phyloP scores from a whole-genome alignment of 768 basidiomycete genomes.

The Mycena olivaceomarginata region DNA sequence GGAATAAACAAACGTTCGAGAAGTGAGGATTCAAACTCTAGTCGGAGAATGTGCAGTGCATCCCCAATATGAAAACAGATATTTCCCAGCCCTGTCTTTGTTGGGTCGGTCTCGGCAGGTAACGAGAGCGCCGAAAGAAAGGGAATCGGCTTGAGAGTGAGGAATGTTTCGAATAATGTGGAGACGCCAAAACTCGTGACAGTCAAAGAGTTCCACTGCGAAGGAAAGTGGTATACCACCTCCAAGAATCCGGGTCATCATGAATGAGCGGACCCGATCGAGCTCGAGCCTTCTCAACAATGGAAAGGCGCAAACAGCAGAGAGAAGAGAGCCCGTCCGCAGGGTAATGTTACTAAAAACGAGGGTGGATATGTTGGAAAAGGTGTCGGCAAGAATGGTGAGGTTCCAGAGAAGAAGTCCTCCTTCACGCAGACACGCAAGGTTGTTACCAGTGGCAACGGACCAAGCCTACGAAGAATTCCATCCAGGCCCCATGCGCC shows the following conservation, averaged over 20 bases:
- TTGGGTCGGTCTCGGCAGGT: neutral
- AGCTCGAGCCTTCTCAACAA: constrained; percentile 13
- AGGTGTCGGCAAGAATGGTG: neutral
- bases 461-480: neutral
- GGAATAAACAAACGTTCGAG: neutral
- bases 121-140: constrained; percentile 22
- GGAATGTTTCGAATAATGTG: neutral
- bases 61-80: constrained; percentile 14
- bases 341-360: neutral
- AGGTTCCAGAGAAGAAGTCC: neutral
- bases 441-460: constrained; percentile 2
- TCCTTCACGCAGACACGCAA: constrained; percentile 12
- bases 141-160: constrained; percentile 12
- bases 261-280: constrained; percentile 3
- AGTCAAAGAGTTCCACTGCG: neutral
- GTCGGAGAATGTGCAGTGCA: neutral
- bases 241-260: too few species aligned
- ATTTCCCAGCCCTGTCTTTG: neutral
- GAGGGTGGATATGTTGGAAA: neutral
- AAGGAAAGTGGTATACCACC: neutral
- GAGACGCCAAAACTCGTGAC: neutral
- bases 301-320: neutral
- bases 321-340: neutral
- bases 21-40: constrained; percentile 4
- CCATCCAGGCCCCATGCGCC: neutral